Evolutionary conservation across 2,329 filamentous ascomycete genomes (phyloP).

Genomic region (Diaporthe vaccinii): DNA sequence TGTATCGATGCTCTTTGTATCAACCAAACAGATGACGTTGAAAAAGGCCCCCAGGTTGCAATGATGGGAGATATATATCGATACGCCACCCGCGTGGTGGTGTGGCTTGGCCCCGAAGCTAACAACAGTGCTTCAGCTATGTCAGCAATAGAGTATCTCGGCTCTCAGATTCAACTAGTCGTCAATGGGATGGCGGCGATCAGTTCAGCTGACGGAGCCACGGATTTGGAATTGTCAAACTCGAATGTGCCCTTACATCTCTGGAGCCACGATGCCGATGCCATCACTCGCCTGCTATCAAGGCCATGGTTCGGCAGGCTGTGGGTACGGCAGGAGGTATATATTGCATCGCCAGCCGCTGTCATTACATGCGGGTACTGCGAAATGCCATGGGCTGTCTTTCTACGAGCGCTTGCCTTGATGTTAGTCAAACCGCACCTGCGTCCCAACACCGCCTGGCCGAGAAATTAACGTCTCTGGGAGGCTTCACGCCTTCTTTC

Average conservation of each 20-base stretch:
- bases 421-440: neutral
- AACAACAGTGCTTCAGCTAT: neutral
- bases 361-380: neutral
- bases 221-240: neutral
- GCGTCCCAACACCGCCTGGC: neutral
- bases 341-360: neutral
- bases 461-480: neutral
- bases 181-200: no score
- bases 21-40: neutral
- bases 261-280: neutral
- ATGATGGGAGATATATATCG: slow-evolving; percentile 26
- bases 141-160: neutral
- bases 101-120: slow-evolving; percentile 19
- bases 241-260: rapidly evolving
- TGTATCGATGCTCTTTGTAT: slow-evolving; percentile 32
- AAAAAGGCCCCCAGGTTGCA: slow-evolving; percentile 9
- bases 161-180: neutral
- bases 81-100: neutral
- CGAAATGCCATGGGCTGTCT: neutral
- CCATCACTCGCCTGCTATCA: neutral
- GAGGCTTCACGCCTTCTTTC: neutral
- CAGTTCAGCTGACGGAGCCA: neutral
- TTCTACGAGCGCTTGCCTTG: neutral
- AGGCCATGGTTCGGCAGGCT: neutral
- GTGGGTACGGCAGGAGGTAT: neutral